Conservation (phyloP, 2,329 filamentous ascomycete genomes). For the Pseudopyricularia cyperi region DNA sequence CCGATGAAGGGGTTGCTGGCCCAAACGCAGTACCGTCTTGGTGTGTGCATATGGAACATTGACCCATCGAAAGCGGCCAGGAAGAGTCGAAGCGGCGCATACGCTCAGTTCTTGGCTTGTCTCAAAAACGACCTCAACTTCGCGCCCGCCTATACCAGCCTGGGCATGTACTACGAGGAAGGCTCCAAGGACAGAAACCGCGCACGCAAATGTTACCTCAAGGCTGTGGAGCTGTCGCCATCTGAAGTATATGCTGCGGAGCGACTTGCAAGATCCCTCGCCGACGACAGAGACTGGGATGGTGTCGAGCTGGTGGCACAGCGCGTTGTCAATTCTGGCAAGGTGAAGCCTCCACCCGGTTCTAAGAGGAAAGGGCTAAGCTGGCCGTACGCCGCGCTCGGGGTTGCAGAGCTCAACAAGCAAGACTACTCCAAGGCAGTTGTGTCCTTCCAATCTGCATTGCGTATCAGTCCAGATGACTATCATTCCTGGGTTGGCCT, state of each 20-base stretch:
- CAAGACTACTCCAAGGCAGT: slow-evolving; percentile 83
- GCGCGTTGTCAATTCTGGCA: slow-evolving; percentile 87
- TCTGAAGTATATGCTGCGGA: slow-evolving; percentile 81
- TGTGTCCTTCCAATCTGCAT: slow-evolving; percentile 78
- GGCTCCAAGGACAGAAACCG: slow-evolving; percentile 79
- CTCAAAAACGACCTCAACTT: slow-evolving; percentile 79
- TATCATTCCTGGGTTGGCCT: slow-evolving; percentile 95
- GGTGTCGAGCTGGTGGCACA: slow-evolving; percentile 86
- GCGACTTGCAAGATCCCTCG: slow-evolving; percentile 72
- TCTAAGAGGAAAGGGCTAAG: slow-evolving; percentile 88
- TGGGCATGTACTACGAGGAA: slow-evolving; percentile 84
- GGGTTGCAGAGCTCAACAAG: slow-evolving; percentile 88
- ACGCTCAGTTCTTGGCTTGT: slow-evolving; percentile 68
- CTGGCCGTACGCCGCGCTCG: slow-evolving; percentile 90
- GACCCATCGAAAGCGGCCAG: slow-evolving; percentile 62
- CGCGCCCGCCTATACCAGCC: slow-evolving; percentile 79
- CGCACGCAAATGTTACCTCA: slow-evolving; percentile 87
- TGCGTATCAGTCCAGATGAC: slow-evolving; percentile 71
- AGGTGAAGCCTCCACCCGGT: slow-evolving; percentile 76
- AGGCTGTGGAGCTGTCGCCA: slow-evolving; percentile 84
- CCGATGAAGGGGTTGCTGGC: slow-evolving; percentile 60
- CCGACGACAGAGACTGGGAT: slow-evolving; percentile 88
- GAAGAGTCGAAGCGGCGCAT: slow-evolving; percentile 70
- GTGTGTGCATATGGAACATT: slow-evolving; percentile 74
- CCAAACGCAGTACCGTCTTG: slow-evolving; percentile 76